Percentiles rank a stretch among this genome's conserved stretches.
These are phyloP conservation scores for Castanea mollissima DNA, from an alignment of 306 rosid genomes.

Conservation along the genomic window DNA sequence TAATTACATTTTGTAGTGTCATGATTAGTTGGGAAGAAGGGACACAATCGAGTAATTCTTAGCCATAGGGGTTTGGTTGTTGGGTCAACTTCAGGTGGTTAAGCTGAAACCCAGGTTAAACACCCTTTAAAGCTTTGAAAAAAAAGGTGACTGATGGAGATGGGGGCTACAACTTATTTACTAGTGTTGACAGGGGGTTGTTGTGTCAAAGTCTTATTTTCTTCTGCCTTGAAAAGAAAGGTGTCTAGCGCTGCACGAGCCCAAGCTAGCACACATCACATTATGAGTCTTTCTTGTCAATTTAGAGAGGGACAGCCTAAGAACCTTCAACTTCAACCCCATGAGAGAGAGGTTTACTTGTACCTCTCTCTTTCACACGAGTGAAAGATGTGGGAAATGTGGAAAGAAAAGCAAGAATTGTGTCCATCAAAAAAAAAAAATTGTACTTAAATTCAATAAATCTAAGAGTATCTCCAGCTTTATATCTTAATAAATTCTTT, in stretches of 20 bases:
- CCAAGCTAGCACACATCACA: conserved; percentile 51
- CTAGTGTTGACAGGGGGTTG: conserved; percentile 21
- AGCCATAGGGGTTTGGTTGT: conserved; percentile 24
- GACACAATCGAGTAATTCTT: conserved; percentile 14
- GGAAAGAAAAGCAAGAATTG: conserved; percentile 22
- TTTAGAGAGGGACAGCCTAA: conserved; percentile 60
- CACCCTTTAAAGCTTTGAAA: neutral
- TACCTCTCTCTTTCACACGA: conserved; percentile 59
- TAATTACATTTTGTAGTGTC: conserved; percentile 17
- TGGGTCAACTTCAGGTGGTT: conserved; percentile 62
- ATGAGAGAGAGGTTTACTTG: conserved; percentile 24
- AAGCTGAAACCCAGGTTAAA: conserved; percentile 33
- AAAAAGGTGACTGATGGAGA: neutral
- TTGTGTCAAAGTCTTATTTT: conserved; percentile 23
- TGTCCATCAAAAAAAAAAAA: too few species aligned
- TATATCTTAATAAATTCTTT: too few species aligned
- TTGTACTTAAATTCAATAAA: too few species aligned
- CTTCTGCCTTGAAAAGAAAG: conserved; percentile 49
- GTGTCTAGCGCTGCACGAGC: conserved; percentile 49
- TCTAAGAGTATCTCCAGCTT: too few species aligned
- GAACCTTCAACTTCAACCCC: conserved; percentile 39
- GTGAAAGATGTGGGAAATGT: conserved; percentile 45
- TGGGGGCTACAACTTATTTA: conserved; percentile 15
- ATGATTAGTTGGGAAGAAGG: conserved; percentile 29
- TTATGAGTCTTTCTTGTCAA: conserved; percentile 61